phyloP scores from a whole-genome alignment of 1,284 basidiomycete species.

The Sanghuangporus baumii region DNA sequence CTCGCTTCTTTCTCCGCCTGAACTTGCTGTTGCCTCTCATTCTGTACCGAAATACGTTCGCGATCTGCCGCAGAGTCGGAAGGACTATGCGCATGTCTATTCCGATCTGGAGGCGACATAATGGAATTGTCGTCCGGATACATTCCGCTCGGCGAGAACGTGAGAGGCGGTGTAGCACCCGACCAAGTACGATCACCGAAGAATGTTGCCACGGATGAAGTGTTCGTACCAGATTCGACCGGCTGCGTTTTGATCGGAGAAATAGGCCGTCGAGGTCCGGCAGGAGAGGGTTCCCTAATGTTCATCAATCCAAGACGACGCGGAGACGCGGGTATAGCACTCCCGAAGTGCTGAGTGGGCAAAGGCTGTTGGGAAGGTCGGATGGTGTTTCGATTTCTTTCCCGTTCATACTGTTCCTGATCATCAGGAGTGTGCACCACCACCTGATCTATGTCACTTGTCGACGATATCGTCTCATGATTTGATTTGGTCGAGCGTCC shows the following conservation, averaged over 20 bases:
- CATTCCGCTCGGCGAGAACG: slow-evolving; percentile 18
- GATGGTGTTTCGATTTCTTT: slow-evolving; percentile 38
- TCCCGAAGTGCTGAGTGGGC: slow-evolving; percentile 7
- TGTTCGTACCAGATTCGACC: background rate
- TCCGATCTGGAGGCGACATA: slow-evolving; percentile 24
- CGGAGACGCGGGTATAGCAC: slow-evolving; percentile 27
- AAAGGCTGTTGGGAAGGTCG: slow-evolving; percentile 30
- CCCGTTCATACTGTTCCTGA: slow-evolving; percentile 50
- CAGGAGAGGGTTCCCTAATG: slow-evolving; percentile 12
- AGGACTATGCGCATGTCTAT: slow-evolving; percentile 38
- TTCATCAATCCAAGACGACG: slow-evolving; percentile 16
- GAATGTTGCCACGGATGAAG: background rate
- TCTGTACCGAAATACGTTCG: slow-evolving; percentile 35
- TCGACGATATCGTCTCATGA: slow-evolving; percentile 63
- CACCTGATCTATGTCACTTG: slow-evolving; percentile 48
- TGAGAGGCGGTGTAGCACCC: background rate
- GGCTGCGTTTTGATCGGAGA: slow-evolving; percentile 14
- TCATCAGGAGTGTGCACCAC: slow-evolving; percentile 59
- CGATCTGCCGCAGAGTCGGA: slow-evolving; percentile 47
- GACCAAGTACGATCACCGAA: slow-evolving; percentile 1
- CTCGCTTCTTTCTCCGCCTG: slow-evolving; percentile 25
- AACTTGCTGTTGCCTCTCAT: slow-evolving; percentile 30
- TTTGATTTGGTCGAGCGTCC: slow-evolving; percentile 46
- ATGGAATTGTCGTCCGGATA: slow-evolving; percentile 34
- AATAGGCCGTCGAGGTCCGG: slow-evolving; percentile 12